Evolutionary conservation across 345 rosid genomes (phyloP), one percentile per base, ranked within the genome.

Genomic region (Noccaea bulbosa): DNA sequence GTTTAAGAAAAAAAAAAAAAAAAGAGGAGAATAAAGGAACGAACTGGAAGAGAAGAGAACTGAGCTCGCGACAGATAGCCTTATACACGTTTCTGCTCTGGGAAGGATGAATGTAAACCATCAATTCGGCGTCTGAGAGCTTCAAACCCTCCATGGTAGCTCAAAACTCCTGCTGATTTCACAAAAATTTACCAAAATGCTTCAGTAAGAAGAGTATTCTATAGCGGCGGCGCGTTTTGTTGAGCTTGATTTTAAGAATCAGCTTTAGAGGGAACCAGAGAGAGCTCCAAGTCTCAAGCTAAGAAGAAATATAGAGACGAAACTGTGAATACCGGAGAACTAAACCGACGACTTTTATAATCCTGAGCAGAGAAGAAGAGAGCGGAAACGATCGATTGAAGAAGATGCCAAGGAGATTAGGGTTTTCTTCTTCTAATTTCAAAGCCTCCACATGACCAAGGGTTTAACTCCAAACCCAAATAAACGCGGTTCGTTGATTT

Each of bases 11-110:
- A n/a, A 2, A 22, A 10, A 17, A 14, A 65, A 11, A 11, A 40
- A 5, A 7, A 12, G 39, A 37, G 24, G 63, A 54, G 32, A 47
- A 57, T 24, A 38, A 48, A 70, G 63, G 67, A 77, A 91, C 97
- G 69, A 74, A 91, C 97, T 82, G 84, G 88, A 93, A 93, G 22
- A 89, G 91, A 34, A 85, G 72, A 65, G 92, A 54, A 75, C 96
- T 88, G 65, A 94, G 91, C 80, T 91, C 85, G 22, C 88, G 88
- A 49, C 86, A 86, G n/a, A 93, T 84, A 1, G 93, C 96, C 15
- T 77, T 75, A 53, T 77, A 35, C 49, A 84, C 77, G 54, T 79
- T 78, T 32, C 77, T 78, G 76, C 84, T 66, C 82, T 84, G 84
- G 0, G 86, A 91, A 22, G 95, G 97, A 20, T 84, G 97, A 16